Base-by-base conservation (phyloP, 108 stramenopile genomes). In the Nitzschia sp. region DNA sequence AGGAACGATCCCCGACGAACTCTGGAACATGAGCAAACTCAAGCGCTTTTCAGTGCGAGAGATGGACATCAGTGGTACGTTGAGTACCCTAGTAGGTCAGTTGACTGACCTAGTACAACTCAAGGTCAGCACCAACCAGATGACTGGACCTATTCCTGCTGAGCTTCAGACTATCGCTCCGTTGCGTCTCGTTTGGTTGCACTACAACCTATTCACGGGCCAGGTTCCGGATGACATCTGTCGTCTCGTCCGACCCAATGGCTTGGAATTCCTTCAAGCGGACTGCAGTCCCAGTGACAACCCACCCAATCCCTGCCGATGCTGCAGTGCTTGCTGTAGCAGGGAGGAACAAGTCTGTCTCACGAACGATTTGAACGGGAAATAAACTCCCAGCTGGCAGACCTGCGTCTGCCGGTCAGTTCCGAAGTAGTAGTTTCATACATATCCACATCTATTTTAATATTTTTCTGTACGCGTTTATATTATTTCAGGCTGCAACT, bases 81-180 rank as follows among this genome's bases (percentile, higher is more conserved):
- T 73, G 35, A 61, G 60, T 66, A 28, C 72, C 1, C 0, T n/a
- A 3, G 30, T 73, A 6, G 63, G 31, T 26, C 28, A 58, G 8
- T 44, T 72, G 56, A 48, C 33, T 9, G 29, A 33, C 25, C 54
- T 83, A 47, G 30, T 61, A 45, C 21, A 34, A 26, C 35, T 81
- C 46, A 62, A 72, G 44, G 52, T 81, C 36, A 55, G 54, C 19
- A 36, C 53, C 8, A 81, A 81, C 45, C 45, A 45, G 29, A 44
- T 81, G 17, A 69, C 66, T 17, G 67, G 72, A 11, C 19, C 72
- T n/a, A 69, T 81, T 22, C 80, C 80, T 15, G 23, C 56, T 15
- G 58, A 70, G 27, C 13, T 81, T 16, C 76, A 72, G 2, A 23
- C 59, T 2, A 69, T 82, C 34, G 26, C 34, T 21, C 25, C 17